phyloP scores from a whole-genome alignment of 768 basidiomycete genomes.

The Collybia sordida region DNA sequence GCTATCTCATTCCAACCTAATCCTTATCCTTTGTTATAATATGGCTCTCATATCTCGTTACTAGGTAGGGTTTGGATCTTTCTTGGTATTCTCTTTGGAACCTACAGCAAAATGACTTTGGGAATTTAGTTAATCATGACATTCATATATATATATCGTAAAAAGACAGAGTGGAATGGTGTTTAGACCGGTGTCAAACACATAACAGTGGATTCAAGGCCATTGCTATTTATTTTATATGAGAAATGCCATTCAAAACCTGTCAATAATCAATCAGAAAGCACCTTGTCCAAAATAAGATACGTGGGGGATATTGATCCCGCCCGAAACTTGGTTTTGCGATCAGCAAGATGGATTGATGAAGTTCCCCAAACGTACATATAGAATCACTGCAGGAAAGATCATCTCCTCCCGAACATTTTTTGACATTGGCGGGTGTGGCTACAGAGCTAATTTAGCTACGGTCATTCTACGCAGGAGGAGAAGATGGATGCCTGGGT shows the following conservation, averaged over 20 bases:
- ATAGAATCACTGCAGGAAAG: constrained; percentile 47
- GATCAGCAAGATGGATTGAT: not conserved
- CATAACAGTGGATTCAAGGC: constrained; percentile 5
- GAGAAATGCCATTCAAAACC: not conserved
- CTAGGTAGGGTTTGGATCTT: no score
- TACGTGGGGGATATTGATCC: constrained; percentile 45
- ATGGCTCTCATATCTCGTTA: not conserved
- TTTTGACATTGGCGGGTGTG: constrained; percentile 34
- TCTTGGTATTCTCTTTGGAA: no score
- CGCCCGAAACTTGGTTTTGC: constrained; percentile 36
- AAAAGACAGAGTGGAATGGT: not conserved
- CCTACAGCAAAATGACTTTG: no score
- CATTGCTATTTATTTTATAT: not conserved
- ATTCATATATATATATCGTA: not conserved
- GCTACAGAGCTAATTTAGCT: constrained; percentile 15
- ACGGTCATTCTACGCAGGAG: not conserved
- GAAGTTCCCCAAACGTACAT: constrained; percentile 25
- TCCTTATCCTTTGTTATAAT: not conserved
- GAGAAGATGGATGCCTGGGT: constrained; percentile 27
- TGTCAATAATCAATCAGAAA: not conserved
- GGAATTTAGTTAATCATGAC: no score
- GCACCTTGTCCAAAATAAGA: constrained; percentile 47
- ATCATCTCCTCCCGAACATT: constrained; percentile 45
- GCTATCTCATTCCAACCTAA: no score
- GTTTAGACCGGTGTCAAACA: not conserved